Conservation (phyloP, 2,329 filamentous ascomycete genomes). For the Penicillium fuscoglaucum region DNA sequence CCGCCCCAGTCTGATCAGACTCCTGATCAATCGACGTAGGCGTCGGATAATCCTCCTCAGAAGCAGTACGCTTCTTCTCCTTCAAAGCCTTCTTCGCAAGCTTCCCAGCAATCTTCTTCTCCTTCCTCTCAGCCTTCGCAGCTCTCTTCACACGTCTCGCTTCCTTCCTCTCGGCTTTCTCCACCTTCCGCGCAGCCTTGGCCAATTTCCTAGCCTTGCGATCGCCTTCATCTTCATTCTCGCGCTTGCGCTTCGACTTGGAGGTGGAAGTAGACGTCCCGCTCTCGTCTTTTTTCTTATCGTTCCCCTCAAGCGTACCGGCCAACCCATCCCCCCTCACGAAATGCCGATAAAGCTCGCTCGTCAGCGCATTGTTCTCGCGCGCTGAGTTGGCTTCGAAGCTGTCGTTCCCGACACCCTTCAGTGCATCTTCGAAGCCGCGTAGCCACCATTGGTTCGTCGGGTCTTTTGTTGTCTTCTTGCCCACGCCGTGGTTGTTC, state of each 20-base stretch:
- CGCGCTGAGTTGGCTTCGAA: slow-evolving; percentile 58
- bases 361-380: slow-evolving; percentile 46
- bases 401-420: slow-evolving; percentile 66
- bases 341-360: slow-evolving; percentile 75
- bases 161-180: slow-evolving; percentile 23
- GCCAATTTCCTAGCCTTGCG: slow-evolving; percentile 24
- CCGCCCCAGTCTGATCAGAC: slow-evolving; percentile 28
- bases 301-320: slow-evolving; percentile 58
- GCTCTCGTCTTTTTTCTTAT: slow-evolving; percentile 12
- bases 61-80: slow-evolving; percentile 21
- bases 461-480: slow-evolving; percentile 63
- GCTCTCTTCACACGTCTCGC: slow-evolving; percentile 23
- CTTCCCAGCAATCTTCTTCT: slow-evolving; percentile 30
- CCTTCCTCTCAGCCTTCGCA: slow-evolving; percentile 16
- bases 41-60: slow-evolving; percentile 35
- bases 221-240: slow-evolving; percentile 32
- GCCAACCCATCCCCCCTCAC: slow-evolving; percentile 75
- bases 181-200: slow-evolving; percentile 39
- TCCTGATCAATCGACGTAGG: slow-evolving; percentile 31
- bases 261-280: slow-evolving; percentile 12
- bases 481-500: slow-evolving; percentile 78
- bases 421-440: slow-evolving; percentile 87
- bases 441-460: slow-evolving; percentile 96
- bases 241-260: slow-evolving; percentile 37
- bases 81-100: slow-evolving; percentile 27